Conservation (phyloP, 2,329 filamentous ascomycete species). For the Apiospora phragmitis region DNA sequence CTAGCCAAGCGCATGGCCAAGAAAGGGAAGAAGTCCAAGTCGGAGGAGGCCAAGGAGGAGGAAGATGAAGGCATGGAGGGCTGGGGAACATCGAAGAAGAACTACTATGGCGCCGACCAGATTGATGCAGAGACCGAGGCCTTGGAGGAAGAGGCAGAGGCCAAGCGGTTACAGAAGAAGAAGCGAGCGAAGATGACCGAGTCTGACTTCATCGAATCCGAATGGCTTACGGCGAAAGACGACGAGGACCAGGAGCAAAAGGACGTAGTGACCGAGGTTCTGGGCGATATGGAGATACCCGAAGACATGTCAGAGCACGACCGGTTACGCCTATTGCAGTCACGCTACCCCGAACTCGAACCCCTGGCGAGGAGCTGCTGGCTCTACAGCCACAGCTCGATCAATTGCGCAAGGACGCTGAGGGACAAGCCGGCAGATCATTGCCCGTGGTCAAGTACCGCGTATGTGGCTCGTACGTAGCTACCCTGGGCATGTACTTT, state of each 20-base stretch:
- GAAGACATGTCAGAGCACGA: slow-evolving; percentile 77
- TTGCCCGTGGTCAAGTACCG: slow-evolving; percentile 73
- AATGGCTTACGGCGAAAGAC: slow-evolving; percentile 69
- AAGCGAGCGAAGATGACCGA: slow-evolving; percentile 86
- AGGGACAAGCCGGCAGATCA: slow-evolving; percentile 51
- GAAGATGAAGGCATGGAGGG: slow-evolving; percentile 60
- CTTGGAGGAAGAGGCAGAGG: slow-evolving; percentile 88
- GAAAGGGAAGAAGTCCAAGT: slow-evolving; percentile 27
- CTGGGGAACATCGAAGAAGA: slow-evolving; percentile 87
- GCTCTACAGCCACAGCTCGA: slow-evolving; percentile 68
- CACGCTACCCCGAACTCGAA: slow-evolving; percentile 90
- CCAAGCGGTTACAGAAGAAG: slow-evolving; percentile 84
- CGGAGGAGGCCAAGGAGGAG: slow-evolving; percentile 47
- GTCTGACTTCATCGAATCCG: slow-evolving; percentile 85
- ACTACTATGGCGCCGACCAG: slow-evolving; percentile 88
- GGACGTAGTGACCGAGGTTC: slow-evolving; percentile 78
- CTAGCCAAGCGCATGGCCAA: slow-evolving; percentile 26
- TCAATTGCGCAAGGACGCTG: slow-evolving; percentile 58
- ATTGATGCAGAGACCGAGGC: slow-evolving; percentile 56
- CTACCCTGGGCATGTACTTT: slow-evolving; percentile 89
- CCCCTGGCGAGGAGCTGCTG: slow-evolving; percentile 76
- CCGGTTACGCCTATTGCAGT: slow-evolving; percentile 71
- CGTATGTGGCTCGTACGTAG: slow-evolving; percentile 82
- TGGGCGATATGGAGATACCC: slow-evolving; percentile 80
- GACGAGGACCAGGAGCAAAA: slow-evolving; percentile 41